A percentile compares a stretch with the other conserved stretches of the same genome.
Conservation (phyloP, 257 asterid genomes). For the Avicennia marina region DNA sequence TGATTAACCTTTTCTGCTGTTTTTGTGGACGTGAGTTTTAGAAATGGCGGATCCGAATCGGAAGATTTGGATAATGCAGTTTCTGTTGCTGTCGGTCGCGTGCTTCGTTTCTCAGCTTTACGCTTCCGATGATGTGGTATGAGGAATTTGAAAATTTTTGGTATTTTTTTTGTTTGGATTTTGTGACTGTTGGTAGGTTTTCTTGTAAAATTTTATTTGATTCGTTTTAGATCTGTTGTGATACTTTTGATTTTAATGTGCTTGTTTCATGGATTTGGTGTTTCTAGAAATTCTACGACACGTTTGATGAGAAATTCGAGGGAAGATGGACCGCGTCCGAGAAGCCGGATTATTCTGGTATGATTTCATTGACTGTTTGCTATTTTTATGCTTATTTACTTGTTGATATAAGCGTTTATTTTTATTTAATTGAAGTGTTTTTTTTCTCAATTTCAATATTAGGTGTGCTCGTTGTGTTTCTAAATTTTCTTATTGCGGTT, state of each 20-base stretch:
- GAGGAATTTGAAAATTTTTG: not conserved
- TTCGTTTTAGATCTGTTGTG: constrained; percentile 5
- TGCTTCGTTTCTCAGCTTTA: constrained; percentile 56
- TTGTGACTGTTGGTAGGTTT: not conserved
- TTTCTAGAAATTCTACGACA: constrained; percentile 67
- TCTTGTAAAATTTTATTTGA: no score
- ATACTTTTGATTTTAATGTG: constrained; percentile 1
- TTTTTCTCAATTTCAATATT: no score
- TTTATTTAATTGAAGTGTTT: no score
- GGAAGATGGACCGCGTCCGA: constrained; percentile 85
- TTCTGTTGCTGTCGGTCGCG: constrained; percentile 33
- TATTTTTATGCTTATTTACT: not conserved
- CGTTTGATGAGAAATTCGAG: constrained; percentile 79
- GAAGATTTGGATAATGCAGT: constrained; percentile 44
- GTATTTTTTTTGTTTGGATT: not conserved
- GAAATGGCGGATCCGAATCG: constrained; percentile 49
- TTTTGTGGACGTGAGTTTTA: not conserved
- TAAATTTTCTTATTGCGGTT: no score
- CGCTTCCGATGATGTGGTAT: constrained; percentile 74
- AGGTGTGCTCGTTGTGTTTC: no score
- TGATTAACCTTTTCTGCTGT: not conserved
- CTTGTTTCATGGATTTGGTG: constrained; percentile 11
- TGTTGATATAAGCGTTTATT: not conserved
- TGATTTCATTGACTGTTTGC: not conserved
- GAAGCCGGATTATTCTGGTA: constrained; percentile 82